Evolutionary conservation across 768 basidiomycete genomes (phyloP).

Genomic region (Amanita phalloides): DNA sequence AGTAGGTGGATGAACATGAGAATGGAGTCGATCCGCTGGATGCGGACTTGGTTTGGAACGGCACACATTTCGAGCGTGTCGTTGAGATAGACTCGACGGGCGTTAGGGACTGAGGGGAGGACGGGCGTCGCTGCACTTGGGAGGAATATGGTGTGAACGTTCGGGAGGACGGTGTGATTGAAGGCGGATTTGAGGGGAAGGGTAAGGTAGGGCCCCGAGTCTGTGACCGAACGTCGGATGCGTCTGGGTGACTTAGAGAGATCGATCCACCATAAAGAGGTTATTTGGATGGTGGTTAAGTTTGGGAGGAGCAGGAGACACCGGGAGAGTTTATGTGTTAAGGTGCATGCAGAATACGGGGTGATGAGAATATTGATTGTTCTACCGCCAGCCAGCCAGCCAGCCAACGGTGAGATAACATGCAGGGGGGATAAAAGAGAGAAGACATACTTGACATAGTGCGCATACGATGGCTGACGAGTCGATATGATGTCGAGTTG

Average conservation of each 20-base stretch:
- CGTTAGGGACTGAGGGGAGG: neutral
- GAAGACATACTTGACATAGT: neutral
- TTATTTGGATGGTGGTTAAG: neutral
- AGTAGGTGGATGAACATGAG: neutral
- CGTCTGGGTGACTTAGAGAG: neutral
- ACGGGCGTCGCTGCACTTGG: neutral
- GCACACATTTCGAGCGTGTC: neutral
- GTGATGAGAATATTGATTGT: neutral
- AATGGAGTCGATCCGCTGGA: neutral
- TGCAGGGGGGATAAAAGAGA: neutral
- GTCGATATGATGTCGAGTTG: neutral
- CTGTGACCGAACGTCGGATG: neutral
- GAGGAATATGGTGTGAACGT: neutral
- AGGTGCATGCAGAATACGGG: neutral
- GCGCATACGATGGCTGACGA: neutral
- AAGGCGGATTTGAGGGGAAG: conserved; percentile 4
- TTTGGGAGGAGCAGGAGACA: conserved; percentile 1
- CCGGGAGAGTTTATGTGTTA: neutral
- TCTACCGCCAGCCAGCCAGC: neutral
- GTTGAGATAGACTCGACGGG: neutral
- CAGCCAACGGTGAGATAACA: too few species aligned
- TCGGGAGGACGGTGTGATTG: neutral
- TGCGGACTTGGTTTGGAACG: neutral
- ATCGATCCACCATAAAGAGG: neutral
- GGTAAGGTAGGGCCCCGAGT: neutral